Base-by-base conservation (phyloP, 169 alveolate species). In the Eimeria brunetti region DNA sequence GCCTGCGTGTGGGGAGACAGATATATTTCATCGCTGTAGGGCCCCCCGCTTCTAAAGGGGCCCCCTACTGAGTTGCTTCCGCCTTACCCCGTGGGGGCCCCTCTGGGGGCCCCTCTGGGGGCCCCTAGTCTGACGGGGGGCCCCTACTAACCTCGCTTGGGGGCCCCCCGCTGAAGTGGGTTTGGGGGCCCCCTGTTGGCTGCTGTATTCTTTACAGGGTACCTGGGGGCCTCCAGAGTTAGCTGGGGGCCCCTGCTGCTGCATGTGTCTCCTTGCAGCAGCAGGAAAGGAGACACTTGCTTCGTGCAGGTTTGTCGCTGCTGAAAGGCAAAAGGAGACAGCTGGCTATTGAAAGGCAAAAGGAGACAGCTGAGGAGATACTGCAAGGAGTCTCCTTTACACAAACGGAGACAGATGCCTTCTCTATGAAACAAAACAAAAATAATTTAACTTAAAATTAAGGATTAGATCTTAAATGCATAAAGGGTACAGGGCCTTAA, bases 71-170 rank as follows among this genome's bases (percentile, higher is more conserved):
- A 18, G 24, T 56, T 56, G 64, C 64, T 18, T 4, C 83, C 53
- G n/a, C n/a, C 53, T 71, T 5, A 7, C 24, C 14, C 1, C 83
- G 36, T 41, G 18, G 18, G 85, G 85, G 62, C 85, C 85, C 60
- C 85, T 44, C 2, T 56, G 9, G 64, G 64, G 64, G 67, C 67
- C 67, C 67, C 67, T 58, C 67, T 14, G 85, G 85, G 85, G 85
- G 62, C 60, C 85, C 62, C 85, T 20, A 18, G 38, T 3, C 33
- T 41, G 11, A 44, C n/a, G n/a, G n/a, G n/a, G n/a, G n/a, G n/a
- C n/a, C n/a, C n/a, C n/a, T n/a, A n/a, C n/a, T n/a, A n/a, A n/a
- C n/a, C n/a, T n/a, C n/a, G n/a, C n/a, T 33, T 11, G 18, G 6
- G 49, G 49, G 46, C 27, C 24, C 33, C 58, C 58, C 5, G 58